Evolutionary conservation across 441 rosid species (phyloP), one percentile per base, ranked within the genome.

Genomic region (Euphorbia corollata): DNA sequence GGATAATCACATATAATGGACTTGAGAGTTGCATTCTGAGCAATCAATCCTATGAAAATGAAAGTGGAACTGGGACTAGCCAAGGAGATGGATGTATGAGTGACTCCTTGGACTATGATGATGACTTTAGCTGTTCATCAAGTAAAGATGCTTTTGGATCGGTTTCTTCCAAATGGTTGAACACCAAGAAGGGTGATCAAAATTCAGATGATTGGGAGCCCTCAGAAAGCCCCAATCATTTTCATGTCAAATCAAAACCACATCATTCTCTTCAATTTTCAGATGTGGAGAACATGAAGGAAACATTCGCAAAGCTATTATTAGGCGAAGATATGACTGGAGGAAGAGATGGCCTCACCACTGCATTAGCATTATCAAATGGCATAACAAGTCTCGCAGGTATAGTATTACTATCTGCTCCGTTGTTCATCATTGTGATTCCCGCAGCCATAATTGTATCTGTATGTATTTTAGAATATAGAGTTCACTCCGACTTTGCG

Each of bases 111-210:
- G 96, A 86, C 54, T 50, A 50, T 48, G 96, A 93, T 65, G 97
- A 84, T 74, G 85, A 80, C 45, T 86, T 96, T 23, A 91, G 91
- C 82, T 89, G 92, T 77, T 91, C 96, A 56, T 94, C 99, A 22
- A 91, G 96, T 81, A 91, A 88, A 79, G 96, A 94, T 63, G 92
- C 78, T 65, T 89, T 69, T 48, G 92, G 96, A 62, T 94, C 99
- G 18, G 82, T 89, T 70, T 85, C 96, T 69, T 94, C 97, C 0
- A 89, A 91, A 74, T 91, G 96, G 93, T 61, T 87, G 73, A 39
- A 78, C 15, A 53, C 30, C 53, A 91, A 86, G 80, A 81, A 65
- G 68, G 91, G 79, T 10, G 91, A 75, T 23, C 84, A 72, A 15
- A 78, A 80, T 63, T 80, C 63, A 11, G 88, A 85, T 70, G 91